Percentiles rank a stretch among this genome's conserved stretches.
Evolutionary conservation across 805 yeast species (phyloP).

Genomic region (Babjeviella inositovora): DNA sequence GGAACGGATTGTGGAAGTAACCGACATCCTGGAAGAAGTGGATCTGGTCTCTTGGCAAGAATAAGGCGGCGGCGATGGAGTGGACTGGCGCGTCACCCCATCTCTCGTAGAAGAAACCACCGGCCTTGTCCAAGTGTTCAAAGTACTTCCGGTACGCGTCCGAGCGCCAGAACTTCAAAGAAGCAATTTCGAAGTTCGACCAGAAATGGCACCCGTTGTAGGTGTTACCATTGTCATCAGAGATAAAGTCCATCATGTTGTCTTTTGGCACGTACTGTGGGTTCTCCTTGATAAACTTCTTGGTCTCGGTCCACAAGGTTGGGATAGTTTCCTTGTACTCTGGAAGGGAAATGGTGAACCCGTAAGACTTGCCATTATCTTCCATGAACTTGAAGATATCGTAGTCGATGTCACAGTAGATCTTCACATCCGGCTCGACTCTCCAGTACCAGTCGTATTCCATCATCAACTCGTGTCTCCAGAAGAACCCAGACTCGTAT

Average conservation of each 20-base stretch:
- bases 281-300: constrained; percentile 42
- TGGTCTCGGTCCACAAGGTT: constrained; percentile 66
- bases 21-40: constrained; percentile 82
- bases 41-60: constrained; percentile 50
- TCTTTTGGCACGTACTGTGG: constrained; percentile 48
- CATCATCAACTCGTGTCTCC: constrained; percentile 54
- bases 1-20: constrained; percentile 70
- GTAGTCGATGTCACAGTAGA: constrained; percentile 70
- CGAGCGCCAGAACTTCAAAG: constrained; percentile 58
- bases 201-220: constrained; percentile 82
- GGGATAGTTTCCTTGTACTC: constrained; percentile 82
- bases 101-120: constrained; percentile 88
- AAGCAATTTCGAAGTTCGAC: constrained; percentile 81
- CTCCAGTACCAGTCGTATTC: constrained; percentile 92
- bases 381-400: constrained; percentile 70
- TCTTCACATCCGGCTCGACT: constrained; percentile 75
- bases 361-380: constrained; percentile 64
- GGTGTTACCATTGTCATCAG: constrained; percentile 46
- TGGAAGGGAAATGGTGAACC: constrained; percentile 70
- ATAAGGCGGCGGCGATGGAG: constrained; percentile 72
- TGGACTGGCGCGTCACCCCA: constrained; percentile 96
- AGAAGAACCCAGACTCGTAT: constrained; percentile 82
- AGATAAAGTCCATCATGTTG: constrained; percentile 54
- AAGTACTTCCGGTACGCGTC: constrained; percentile 60
- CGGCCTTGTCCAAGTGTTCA: constrained; percentile 57